phyloP scores from a whole-genome alignment of 2,329 filamentous ascomycete genomes.

The Aspergillus latus region DNA sequence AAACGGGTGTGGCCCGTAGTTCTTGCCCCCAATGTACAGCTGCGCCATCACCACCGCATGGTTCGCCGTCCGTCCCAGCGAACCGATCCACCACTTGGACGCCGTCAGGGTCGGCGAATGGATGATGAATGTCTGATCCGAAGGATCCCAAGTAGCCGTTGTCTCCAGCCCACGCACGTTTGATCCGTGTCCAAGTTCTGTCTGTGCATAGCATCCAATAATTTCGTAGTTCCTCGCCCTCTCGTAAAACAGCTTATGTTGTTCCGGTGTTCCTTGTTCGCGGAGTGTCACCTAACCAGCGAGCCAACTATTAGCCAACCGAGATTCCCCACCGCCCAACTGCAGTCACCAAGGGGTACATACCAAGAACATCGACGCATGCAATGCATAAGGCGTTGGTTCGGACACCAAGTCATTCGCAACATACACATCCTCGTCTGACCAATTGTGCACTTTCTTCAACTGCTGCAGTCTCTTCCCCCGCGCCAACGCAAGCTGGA shows the following conservation, averaged over 20 bases:
- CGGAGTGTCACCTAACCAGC: conserved; percentile 60
- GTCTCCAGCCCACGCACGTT: conserved; percentile 74
- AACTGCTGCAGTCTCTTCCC: conserved; percentile 70
- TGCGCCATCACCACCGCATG: conserved; percentile 79
- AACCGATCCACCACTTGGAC: conserved; percentile 84
- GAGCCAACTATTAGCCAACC: conserved; percentile 13
- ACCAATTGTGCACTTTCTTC: conserved; percentile 66
- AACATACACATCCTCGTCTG: conserved; percentile 59
- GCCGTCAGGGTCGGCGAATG: conserved; percentile 73
- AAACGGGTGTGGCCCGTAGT: conserved; percentile 74
- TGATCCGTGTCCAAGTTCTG: conserved; percentile 74
- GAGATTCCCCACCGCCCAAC: neutral
- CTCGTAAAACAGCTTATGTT: conserved; percentile 71
- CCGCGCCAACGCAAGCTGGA: conserved; percentile 67
- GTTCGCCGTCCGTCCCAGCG: conserved; percentile 72
- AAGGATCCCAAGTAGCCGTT: conserved; percentile 69
- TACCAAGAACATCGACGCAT: conserved; percentile 69
- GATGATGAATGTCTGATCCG: conserved; percentile 72
- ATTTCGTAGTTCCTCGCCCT: conserved; percentile 67
- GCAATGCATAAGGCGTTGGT: conserved; percentile 71
- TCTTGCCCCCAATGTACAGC: conserved; percentile 66
- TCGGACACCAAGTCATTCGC: conserved; percentile 72
- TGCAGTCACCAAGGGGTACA: neutral
- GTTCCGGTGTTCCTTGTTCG: conserved; percentile 70
- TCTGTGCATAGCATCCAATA: conserved; percentile 79